A percentile compares a stretch with the other conserved stretches of the same genome.
These are phyloP conservation scores for Penicillium brevicompactum DNA, from an alignment of 2,329 filamentous ascomycete species.

Conservation along the genomic window DNA sequence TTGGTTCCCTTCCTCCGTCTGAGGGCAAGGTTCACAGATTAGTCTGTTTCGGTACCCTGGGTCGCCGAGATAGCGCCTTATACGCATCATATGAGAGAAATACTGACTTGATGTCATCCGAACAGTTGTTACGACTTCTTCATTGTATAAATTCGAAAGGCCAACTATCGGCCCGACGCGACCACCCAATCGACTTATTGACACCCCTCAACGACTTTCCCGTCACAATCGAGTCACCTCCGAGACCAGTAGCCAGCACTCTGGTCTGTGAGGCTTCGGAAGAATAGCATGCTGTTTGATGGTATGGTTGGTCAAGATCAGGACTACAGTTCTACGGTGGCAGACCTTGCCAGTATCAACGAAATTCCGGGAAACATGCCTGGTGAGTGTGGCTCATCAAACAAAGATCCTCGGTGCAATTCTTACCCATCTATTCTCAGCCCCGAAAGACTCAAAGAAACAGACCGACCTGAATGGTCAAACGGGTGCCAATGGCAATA, in stretches of 20 bases:
- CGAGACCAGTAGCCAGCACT: slow-evolving; percentile 5
- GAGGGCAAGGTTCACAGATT: slow-evolving; percentile 20
- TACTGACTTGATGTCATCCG: slow-evolving; percentile 31
- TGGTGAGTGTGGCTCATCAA: slow-evolving; percentile 36
- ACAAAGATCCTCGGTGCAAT: slow-evolving; percentile 14
- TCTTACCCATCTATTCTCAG: slow-evolving; percentile 26
- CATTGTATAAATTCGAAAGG: slow-evolving; percentile 12
- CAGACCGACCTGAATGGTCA: slow-evolving; percentile 32
- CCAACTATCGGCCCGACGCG: slow-evolving; percentile 3
- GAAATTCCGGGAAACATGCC: slow-evolving; percentile 41
- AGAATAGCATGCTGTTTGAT: slow-evolving; percentile 36
- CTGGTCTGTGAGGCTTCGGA: slow-evolving; percentile 8
- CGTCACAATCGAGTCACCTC: not conserved
- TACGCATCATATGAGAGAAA: slow-evolving; percentile 19
- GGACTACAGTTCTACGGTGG: slow-evolving; percentile 37
- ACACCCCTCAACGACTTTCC: slow-evolving; percentile 3
- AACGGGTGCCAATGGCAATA: slow-evolving; percentile 32
- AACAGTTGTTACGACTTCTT: slow-evolving; percentile 20
- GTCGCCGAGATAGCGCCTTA: slow-evolving; percentile 11
- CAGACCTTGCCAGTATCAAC: slow-evolving; percentile 45
- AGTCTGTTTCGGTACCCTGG: slow-evolving; percentile 25
- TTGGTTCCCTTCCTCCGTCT: slow-evolving; percentile 21
- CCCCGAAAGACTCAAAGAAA: slow-evolving; percentile 33
- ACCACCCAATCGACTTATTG: slow-evolving; percentile 5
- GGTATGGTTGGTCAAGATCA: slow-evolving; percentile 42